A percentile compares a stretch with the other conserved stretches of the same genome.
Conservation (phyloP, 2,329 filamentous ascomycete genomes). For the Monascus ruber region DNA sequence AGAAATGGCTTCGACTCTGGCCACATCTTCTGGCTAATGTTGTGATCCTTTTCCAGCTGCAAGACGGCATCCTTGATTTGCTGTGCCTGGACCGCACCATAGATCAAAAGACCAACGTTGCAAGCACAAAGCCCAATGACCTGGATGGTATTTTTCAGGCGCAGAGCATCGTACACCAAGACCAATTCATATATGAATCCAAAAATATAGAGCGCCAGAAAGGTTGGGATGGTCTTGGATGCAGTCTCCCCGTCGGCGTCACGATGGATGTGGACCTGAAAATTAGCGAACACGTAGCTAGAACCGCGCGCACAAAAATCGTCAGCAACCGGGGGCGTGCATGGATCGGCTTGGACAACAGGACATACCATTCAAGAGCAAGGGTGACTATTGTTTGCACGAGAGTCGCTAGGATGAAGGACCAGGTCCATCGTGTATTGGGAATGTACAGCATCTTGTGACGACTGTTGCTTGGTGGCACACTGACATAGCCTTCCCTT, state of each 20-base stretch:
- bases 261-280: conserved; percentile 49
- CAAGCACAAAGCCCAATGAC: conserved; percentile 89
- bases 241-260: conserved; percentile 31
- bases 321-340: too few species aligned
- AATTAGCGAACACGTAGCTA: conserved; percentile 82
- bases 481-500: conserved; percentile 38
- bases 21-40: conserved; percentile 52
- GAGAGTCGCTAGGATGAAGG: conserved; percentile 63
- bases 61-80: conserved; percentile 69
- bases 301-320: not conserved
- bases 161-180: conserved; percentile 84
- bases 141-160: conserved; percentile 96
- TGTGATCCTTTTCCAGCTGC: conserved; percentile 36
- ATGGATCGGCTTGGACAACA: not conserved
- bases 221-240: conserved; percentile 71
- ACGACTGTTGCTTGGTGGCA: conserved; percentile 19
- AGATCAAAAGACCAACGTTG: conserved; percentile 83
- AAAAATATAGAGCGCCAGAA: conserved; percentile 93
- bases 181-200: conserved; percentile 87
- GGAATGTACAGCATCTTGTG: conserved; percentile 58
- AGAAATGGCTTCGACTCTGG: conserved; percentile 59
- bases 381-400: conserved; percentile 72
- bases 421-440: conserved; percentile 76
- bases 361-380: conserved; percentile 70
- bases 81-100: conserved; percentile 84